These are phyloP conservation scores for Exobasidium rhododendri DNA, from an alignment of 1,284 basidiomycete species.

Conservation along the genomic window DNA sequence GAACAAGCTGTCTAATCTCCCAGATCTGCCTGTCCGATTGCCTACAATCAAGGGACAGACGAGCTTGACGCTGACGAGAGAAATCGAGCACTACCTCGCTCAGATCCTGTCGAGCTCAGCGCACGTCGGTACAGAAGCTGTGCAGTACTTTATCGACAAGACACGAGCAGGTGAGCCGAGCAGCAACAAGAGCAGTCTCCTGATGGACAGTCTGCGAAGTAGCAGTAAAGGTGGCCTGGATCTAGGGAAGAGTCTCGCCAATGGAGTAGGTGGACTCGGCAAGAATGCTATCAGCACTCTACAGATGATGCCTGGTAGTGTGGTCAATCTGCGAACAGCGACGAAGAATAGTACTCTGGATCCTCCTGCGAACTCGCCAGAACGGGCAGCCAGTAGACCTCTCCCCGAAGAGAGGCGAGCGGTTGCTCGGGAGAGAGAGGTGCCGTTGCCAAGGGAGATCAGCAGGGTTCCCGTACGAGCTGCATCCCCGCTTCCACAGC, in stretches of 20 bases:
- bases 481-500: neutral
- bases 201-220: neutral
- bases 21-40: constrained; percentile 13
- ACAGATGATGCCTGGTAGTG: constrained; percentile 10
- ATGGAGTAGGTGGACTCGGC: constrained; percentile 39
- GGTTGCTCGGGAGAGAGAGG: neutral
- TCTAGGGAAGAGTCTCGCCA: constrained; percentile 38
- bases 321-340: neutral
- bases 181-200: constrained; percentile 18
- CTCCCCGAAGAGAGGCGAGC: neutral
- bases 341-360: neutral
- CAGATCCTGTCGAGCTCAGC: constrained; percentile 29
- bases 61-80: constrained; percentile 28
- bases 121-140: constrained; percentile 20
- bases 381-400: neutral
- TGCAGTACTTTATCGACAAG: constrained; percentile 44
- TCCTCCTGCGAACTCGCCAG: neutral
- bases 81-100: constrained; percentile 37
- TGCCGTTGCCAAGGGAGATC: neutral
- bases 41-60: constrained; percentile 29
- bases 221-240: neutral
- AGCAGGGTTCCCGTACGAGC: no score
- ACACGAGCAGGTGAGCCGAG: constrained; percentile 33
- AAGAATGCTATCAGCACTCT: constrained; percentile 37
- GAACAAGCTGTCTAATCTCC: neutral